Base-by-base conservation (phyloP, 139 green algal species). In the Closterium sp. region DNA sequence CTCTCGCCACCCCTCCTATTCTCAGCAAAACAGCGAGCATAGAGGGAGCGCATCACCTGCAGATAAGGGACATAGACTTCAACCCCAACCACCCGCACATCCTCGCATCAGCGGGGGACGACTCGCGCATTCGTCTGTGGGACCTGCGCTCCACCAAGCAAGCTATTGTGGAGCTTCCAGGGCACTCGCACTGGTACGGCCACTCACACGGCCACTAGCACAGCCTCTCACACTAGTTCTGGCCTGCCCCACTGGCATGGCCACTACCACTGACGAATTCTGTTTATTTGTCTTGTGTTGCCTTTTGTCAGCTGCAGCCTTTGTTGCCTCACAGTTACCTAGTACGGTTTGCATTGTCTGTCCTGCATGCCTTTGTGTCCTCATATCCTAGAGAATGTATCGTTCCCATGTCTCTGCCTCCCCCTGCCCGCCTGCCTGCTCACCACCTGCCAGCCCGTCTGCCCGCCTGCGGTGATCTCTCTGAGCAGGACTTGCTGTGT, bases 41-140 rank as follows among this genome's bases (percentile, higher is more conserved):
- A 86, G 73, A 86, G 73, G 73, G 24, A 6, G 73, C 73, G 27
- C 97, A 98, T 89, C 87, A 93, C 34, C n/a, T 97, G 96, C 95
- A 95, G 0, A 94, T 96, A 1, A 92, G 97, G 6, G 95, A 97
- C 92, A 94, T 98, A 1, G 95, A 97, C 95, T 97, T 96, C 93
- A 95, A 95, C 28, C 94, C 95, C 3, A 91, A 96, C 87, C 90
- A 95, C 28, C 93, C 95, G 85, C 92, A 97, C 91, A 84, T 90
- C 5, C 89, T 95, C 19, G 88, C 62, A 24, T 79, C 94, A 13
- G 30, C 70, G 85, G 97, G 97, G 2, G 97, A 99, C 86, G 97
- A 99, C 45, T 70, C 6, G 5, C 96, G 96, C 86, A 91, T 98
- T 62, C 93, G 96, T 9, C 92, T 98, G 42, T 98, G 97, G 97